Evolutionary conservation across 768 basidiomycete species (phyloP).

Genomic region (Lactarius hengduanensis): DNA sequence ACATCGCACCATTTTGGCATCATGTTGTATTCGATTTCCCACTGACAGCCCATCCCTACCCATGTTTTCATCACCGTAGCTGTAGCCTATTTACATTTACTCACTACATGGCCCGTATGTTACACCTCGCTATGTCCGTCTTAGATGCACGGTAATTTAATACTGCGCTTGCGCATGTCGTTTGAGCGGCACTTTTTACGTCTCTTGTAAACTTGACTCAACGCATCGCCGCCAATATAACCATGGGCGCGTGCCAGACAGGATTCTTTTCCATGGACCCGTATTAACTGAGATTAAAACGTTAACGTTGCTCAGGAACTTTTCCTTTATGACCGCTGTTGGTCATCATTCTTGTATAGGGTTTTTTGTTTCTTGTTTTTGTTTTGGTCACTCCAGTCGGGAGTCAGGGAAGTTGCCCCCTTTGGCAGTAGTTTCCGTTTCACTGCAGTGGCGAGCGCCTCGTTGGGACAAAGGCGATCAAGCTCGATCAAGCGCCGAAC

Average conservation of each 20-base stretch:
- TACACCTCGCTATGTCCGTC: slow-evolving; percentile 8
- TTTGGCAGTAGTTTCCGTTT: background rate
- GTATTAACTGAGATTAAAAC: slow-evolving; percentile 5
- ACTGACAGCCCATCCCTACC: background rate
- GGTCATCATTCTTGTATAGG: background rate
- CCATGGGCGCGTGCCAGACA: no score
- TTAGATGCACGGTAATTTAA: slow-evolving; percentile 11
- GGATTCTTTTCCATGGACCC: background rate
- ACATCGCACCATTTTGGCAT: slow-evolving; percentile 10
- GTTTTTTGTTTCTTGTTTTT: background rate
- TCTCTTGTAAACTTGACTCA: background rate
- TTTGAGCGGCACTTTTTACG: background rate
- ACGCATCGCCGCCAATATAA: background rate
- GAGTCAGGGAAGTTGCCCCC: background rate
- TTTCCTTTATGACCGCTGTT: background rate
- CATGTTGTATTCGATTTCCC: slow-evolving; percentile 16
- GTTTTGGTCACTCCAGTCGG: background rate
- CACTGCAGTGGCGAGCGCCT: no score
- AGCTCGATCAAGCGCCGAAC: background rate
- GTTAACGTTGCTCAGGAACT: background rate
- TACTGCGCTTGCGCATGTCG: background rate
- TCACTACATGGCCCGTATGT: slow-evolving; percentile 1
- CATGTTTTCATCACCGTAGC: background rate
- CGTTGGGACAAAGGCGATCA: background rate
- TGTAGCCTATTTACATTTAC: background rate